Base-by-base conservation (phyloP, 2,329 filamentous ascomycete genomes). In the Sclerotiophoma versabilis region DNA sequence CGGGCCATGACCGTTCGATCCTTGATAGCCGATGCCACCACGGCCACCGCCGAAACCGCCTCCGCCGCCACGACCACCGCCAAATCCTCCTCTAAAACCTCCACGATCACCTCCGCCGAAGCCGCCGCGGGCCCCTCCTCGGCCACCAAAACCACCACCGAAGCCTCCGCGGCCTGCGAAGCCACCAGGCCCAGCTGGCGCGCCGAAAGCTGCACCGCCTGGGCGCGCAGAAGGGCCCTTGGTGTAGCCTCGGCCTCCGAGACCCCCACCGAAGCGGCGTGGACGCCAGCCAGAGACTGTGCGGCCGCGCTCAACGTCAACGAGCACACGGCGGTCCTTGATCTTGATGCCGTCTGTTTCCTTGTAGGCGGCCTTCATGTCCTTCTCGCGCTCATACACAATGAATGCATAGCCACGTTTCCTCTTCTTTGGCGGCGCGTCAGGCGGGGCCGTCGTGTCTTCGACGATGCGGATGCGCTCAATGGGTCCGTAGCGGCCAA, bases 331-430 rank as follows among this genome's bases (percentile, higher is more conserved):
- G 71, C 93, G 87, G 73, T 96, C 93, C 75, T 92, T 96, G 79
- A 99, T 96, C 65, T 89, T 88, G 71, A 96, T 90, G 63, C 91
- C 91, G 83, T 98, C 93, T 63, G 84, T 87, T 71, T 88, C 86
- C 72, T 89, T 96, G 82, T 97, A 87, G 77, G 95, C 95, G 83
- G 93, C 95, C 92, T 96, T 96, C 93, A 98, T 97, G 75, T 98
- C 95, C 78, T 93, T 93, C 79, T 98, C 95, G 75, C 91, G 89
- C 78, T 98, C 93, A 74, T 93, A 99, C 49, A 98, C 91, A 65
- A 99, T 89, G 73, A 99, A 99, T 58, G 92, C 95, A 76, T 99
- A 99, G 58, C 95, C 95, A 69, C 89, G 84, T 71, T 96, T 91
- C 78, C 93, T 92, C 70, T 77, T 80, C 63, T 77, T 77, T 7